Evolutionary conservation across 768 basidiomycete genomes (phyloP), one percentile per base, ranked within the genome.

Genomic region (Pisolithus marmoratus): DNA sequence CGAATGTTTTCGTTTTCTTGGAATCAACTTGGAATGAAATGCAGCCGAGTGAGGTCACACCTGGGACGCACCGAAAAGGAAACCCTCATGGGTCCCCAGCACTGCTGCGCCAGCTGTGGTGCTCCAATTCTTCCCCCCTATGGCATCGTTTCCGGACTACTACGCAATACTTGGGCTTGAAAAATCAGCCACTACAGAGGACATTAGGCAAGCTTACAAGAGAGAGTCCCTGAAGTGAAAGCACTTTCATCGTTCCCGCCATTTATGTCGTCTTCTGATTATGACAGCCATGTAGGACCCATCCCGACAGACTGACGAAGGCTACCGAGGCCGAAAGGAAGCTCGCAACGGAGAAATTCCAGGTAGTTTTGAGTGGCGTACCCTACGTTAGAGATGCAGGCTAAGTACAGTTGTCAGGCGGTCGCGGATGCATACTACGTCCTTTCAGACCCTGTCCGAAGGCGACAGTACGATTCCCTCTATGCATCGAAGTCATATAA

Each of bases 401-500:
- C 31, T 47, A 40, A 23, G 46, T 11, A 6, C 41, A 42, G 5
- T 29, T 26, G 34, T 1, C 63, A 87, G 87, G 83, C 87, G 8
- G 84, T 96, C 56, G 92, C 94, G 49, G 94, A 96, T 67, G 93
- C 93, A 17, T 95, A 95, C 71, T 96, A 90, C 65, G 88, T 94
- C 24, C 80, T 97, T 36, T 92, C 90, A 3, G 91, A 96, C 67
- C 69, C 83, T 4, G 74, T 76, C 40, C 76, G 87, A 52, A 79
- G 85, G 52, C 74, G 67, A 60, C 87, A 91, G 67, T 91, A 91
- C 57, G 90, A 91, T 57, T 57, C 57, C 0, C 68, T 90, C 0
- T 86, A 86, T 62, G 67, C 72, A n/a, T 76, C 81, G 8, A 80
- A 79, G 47, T 56, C 76, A 8, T 61, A 65, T 17, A 63, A 72